Evolutionary conservation across 2,329 filamentous ascomycete species (phyloP).

Genomic region (Ophiostoma ulmi): DNA sequence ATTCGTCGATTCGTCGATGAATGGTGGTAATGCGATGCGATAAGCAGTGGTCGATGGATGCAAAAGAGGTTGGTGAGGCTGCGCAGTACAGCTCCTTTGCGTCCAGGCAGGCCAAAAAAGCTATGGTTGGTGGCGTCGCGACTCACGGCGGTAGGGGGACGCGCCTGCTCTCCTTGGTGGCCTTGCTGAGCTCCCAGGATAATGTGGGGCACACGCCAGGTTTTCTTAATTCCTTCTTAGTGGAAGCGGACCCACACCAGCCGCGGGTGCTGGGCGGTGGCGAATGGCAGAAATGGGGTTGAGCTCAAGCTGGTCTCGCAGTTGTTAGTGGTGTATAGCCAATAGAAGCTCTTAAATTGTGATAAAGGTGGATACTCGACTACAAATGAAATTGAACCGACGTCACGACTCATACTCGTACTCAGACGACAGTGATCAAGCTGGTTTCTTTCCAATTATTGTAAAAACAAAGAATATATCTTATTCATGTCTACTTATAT

Average conservation of each 20-base stretch:
- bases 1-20: not conserved
- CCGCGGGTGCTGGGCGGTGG: not conserved
- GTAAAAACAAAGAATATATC: no score
- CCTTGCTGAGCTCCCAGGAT: not conserved
- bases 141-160: slow-evolving; percentile 7
- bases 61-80: not conserved
- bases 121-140: slow-evolving; percentile 2
- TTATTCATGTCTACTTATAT: no score
- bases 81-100: not conserved
- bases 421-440: not conserved
- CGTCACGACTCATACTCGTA: not conserved
- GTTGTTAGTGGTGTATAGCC: not conserved
- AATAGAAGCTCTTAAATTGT: not conserved
- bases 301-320: not conserved
- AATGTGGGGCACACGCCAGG: not conserved
- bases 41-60: not conserved
- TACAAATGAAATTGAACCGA: not conserved
- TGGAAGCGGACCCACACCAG: not conserved
- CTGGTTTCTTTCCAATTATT: not conserved
- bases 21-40: not conserved
- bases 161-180: slow-evolving; percentile 6
- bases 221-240: not conserved
- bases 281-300: not conserved
- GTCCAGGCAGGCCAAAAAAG: not conserved
- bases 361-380: not conserved